Evolutionary conservation across 768 basidiomycete genomes (phyloP), one percentile per base, ranked within the genome.

Genomic region (Mycena haematopus): DNA sequence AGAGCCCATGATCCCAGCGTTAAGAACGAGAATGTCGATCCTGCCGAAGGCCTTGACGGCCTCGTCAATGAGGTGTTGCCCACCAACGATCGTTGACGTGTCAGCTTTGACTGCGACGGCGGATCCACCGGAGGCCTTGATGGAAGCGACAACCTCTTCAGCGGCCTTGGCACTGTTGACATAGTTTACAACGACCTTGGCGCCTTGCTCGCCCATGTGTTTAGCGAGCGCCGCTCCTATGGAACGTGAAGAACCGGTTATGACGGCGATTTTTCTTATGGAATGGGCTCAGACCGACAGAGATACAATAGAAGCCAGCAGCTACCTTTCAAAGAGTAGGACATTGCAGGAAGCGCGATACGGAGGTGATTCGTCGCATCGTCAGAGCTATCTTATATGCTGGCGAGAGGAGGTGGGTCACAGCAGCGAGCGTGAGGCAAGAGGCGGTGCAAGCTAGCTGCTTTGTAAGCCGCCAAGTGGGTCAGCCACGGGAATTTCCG

Each of bases 11-110:
- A 85, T 73, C 6, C 82, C 85, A 3, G 86, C 83, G 70, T 86
- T 87, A 51, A 85, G 75, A 14, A 87, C 82, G 35, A 88, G 72
- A 62, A 88, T 84, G 67, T 88, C 86, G 57, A 88, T 70, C 59
- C 74, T 76, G 8, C 78, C 62, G 29, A 31, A 31, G 6, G 29
- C 29, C 29, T 31, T 31, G 29, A 31, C 29, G 9, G 6, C 9
- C 9, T 81, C 79, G 50, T 83, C 76, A 7, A 88, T 65, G 15
- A 88, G 77, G 22, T 67, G 56, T 57, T 82, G 74, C 14, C 81
- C 80, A 11, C 83, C 85, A 21, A 75, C 74, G 24, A 82, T 46
- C 0, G 80, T 81, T 9, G 80, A 80, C 8, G 79, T 80, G 66
- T 88, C 83, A 9, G 84, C 84, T 66, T 84, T 74, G 62, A 86